Base-by-base conservation (phyloP, 208 protist genomes). In the Trypanosomatidae sp. region DNA sequence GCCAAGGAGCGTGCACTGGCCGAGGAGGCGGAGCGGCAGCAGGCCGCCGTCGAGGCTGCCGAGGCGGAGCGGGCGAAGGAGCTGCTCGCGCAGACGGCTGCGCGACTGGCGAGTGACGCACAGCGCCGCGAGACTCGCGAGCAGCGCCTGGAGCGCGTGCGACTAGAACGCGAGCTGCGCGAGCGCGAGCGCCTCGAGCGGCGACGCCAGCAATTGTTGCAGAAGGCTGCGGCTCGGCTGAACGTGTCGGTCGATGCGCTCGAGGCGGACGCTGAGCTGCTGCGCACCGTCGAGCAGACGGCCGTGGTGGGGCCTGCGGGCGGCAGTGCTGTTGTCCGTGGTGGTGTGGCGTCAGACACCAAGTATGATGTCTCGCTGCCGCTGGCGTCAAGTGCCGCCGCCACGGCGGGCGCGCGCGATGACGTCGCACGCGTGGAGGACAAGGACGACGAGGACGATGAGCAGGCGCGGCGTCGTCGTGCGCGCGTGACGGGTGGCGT, bases 221-320 rank as follows among this genome's bases (percentile, higher is more conserved):
- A 69, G 47, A 66, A 65, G 53, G 72, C 75, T 10, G 80, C 80
- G 0, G 56, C 61, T 0, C 56, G 72, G 15, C 50, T 90, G 11
- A 67, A 79, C 43, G 77, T 84, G 16, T 48, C 62, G 15, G 59
- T 90, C 3, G 80, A 86, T 23, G 76, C 66, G 23, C 54, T 90
- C 13, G 80, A 86, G 33, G 72, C 71, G 0, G 75, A 90, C 48
- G 72, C 63, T 30, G 33, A 69, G n/a, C 64, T 86, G 20, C 48
- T 82, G 11, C 55, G 57, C 16, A 58, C 58, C 4, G 63, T 83
- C 15, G 72, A 82, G 39, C 50, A 55, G 27, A 41, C 50, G 1
- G 33, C 47, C 1, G 25, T 45, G 38, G 25, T n/a, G n/a, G n/a
- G n/a, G n/a, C n/a, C n/a, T 43, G 3, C 38, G 39, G 18, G 46